phyloP scores from a whole-genome alignment of 2,329 filamentous ascomycete genomes.

The Fusarium austroafricanum region DNA sequence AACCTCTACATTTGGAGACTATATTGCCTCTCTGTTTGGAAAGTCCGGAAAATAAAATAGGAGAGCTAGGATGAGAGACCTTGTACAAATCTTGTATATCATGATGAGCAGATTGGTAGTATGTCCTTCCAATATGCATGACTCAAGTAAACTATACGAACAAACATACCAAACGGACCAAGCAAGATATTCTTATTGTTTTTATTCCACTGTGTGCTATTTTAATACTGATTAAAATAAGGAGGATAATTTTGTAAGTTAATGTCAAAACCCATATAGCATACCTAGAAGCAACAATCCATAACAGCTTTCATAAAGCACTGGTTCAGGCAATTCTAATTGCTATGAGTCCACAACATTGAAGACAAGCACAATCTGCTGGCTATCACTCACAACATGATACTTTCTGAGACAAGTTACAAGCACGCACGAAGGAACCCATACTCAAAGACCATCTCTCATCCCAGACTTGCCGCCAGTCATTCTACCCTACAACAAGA shows the following conservation, averaged over 20 bases:
- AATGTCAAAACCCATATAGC: no score
- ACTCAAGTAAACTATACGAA: background rate
- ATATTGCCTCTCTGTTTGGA: conserved; percentile 47
- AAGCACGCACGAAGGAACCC: background rate
- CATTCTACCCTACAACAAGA: background rate
- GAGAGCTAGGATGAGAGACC: background rate
- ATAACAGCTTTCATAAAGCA: no score
- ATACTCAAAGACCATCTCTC: background rate
- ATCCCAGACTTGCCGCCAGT: background rate
- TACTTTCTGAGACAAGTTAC: background rate
- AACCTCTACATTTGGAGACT: conserved; percentile 49
- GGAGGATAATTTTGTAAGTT: no score
- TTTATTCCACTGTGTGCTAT: background rate
- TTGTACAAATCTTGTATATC: conserved; percentile 42
- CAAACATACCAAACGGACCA: background rate
- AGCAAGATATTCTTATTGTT: background rate
- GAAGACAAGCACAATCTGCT: no score
- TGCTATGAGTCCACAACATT: no score
- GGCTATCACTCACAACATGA: no score
- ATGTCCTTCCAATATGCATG: background rate
- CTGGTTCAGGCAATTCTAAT: no score
- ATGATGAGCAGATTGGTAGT: background rate
- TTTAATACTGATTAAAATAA: no score
- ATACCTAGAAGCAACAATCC: no score
- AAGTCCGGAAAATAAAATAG: conserved; percentile 44